These are phyloP conservation scores for Earliella scabrosa DNA, from an alignment of 1,284 basidiomycete species.

Conservation along the genomic window DNA sequence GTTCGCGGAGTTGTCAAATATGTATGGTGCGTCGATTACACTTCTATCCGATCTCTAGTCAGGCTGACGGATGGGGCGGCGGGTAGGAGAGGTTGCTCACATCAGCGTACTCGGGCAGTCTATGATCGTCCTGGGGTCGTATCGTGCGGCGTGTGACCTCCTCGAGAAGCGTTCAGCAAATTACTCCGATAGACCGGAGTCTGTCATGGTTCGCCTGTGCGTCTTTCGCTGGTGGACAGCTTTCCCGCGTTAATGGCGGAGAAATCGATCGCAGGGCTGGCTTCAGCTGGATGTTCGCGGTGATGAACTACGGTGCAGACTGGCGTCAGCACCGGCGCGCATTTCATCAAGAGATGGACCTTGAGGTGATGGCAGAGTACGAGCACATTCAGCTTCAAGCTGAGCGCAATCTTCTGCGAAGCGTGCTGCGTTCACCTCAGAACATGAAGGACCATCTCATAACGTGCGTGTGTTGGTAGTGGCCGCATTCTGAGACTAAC, in stretches of 20 bases:
- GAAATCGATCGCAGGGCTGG: neutral
- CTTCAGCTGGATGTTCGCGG: constrained; percentile 1
- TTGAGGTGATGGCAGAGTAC: neutral
- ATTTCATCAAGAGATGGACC: constrained; percentile 9
- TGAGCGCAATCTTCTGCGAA: neutral
- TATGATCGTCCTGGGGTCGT: constrained; percentile 17
- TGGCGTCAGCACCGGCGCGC: constrained; percentile 15
- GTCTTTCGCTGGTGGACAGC: neutral
- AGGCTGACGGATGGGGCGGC: too few relatives aligned
- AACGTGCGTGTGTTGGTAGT: neutral
- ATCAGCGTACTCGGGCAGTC: constrained; percentile 5
- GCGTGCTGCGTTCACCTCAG: too few relatives aligned
- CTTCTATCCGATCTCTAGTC: too few relatives aligned
- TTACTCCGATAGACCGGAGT: constrained; percentile 15
- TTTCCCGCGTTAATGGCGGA: neutral
- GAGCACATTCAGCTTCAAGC: neutral
- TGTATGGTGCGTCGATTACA: constrained; percentile 2
- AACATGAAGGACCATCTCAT: neutral
- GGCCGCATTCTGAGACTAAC: too few relatives aligned
- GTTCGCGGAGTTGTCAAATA: neutral
- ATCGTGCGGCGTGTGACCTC: constrained; percentile 14
- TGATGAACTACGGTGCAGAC: constrained; percentile 7
- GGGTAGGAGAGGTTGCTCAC: constrained; percentile 10
- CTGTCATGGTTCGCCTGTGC: constrained; percentile 12
- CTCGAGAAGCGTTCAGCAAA: constrained; percentile 19